These are phyloP conservation scores for Nidula niveotomentosa DNA, from an alignment of 1,284 basidiomycete genomes.

Conservation along the genomic window DNA sequence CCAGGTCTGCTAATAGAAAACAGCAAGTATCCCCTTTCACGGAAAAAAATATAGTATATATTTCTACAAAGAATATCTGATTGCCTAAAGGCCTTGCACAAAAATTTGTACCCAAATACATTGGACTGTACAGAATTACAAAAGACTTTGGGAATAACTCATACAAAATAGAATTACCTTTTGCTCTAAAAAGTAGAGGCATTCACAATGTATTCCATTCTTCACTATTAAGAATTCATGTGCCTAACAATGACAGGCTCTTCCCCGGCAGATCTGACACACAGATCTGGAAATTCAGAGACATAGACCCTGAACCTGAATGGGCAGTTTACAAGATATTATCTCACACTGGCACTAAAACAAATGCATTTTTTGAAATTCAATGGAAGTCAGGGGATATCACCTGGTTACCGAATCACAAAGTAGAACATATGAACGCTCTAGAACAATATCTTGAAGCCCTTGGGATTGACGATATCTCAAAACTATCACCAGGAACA, in stretches of 20 bases:
- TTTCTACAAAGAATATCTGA: constrained; percentile 24
- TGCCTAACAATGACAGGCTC: constrained; percentile 22
- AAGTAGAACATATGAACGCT: constrained; percentile 19
- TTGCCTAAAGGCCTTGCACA: constrained; percentile 6
- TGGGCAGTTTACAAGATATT: constrained; percentile 30
- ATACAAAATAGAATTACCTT: constrained; percentile 12
- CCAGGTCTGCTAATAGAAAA: constrained; percentile 20
- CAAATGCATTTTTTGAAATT: constrained; percentile 22
- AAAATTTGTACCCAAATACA: constrained; percentile 8
- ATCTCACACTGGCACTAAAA: constrained; percentile 23
- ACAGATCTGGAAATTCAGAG: constrained; percentile 6
- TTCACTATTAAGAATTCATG: constrained; percentile 19
- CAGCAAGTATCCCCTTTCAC: constrained; percentile 13
- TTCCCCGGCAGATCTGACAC: constrained; percentile 21
- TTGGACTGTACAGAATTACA: neutral
- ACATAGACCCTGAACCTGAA: constrained; percentile 12
- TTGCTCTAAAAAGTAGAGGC: no score
- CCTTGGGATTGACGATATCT: no score
- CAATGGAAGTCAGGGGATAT: constrained; percentile 30
- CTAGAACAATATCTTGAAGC: constrained; percentile 17
- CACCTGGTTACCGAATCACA: constrained; percentile 26
- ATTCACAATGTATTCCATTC: constrained; percentile 22
- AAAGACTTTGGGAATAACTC: constrained; percentile 10
- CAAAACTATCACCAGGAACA: no score
- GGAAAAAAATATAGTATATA: constrained; percentile 24